Evolutionary conservation across 1,284 basidiomycete species (phyloP), one percentile per base, ranked within the genome.

Genomic region (Abortiporus biennis): DNA sequence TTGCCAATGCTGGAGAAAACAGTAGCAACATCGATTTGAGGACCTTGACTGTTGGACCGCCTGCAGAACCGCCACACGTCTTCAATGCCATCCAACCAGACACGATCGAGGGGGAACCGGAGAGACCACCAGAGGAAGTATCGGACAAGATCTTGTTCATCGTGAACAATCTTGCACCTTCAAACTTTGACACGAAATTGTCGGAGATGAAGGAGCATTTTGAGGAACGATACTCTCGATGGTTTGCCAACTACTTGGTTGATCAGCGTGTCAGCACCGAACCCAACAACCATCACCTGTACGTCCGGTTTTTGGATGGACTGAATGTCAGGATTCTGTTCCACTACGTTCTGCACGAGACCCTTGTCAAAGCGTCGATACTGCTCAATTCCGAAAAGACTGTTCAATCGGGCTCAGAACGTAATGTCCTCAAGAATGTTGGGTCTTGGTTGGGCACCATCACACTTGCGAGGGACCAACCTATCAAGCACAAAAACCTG

Each of bases 221-320:
- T 62, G 76, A 86, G 37, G 83, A 91, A 51, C 71, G 78, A 38
- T 82, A 92, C 57, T 80, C 93, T 29, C 77, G 87, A 44, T 99
- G 96, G 96, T 96, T 99, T 59, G 94, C 96, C 31, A 86, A 94
- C 60, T 99, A 99, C 64, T 77, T 99, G 34, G 92, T 99, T 20
- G 89, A 95, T 54, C 91, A 98, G 58, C 91, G 96, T 37, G 85
- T 99, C 63, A 89, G 85, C 65, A 88, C 90, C 46, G 96, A 99
- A 66, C 92, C 92, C 38, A 99, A 99, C 71, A 97, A 99, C 57
- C 96, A 99, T 55, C 78, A 82, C 35, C 79, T 99, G 23, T 99
- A 99, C 63, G 80, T 96, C 50, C 85, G 92, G 47, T 90, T 99
- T 61, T 69, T 99, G 44, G 91, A 97, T 45, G 80, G 84, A 1